Evolutionary conservation across 78 protist species (phyloP).

Genomic region (Dictyostelium intermedium): DNA sequence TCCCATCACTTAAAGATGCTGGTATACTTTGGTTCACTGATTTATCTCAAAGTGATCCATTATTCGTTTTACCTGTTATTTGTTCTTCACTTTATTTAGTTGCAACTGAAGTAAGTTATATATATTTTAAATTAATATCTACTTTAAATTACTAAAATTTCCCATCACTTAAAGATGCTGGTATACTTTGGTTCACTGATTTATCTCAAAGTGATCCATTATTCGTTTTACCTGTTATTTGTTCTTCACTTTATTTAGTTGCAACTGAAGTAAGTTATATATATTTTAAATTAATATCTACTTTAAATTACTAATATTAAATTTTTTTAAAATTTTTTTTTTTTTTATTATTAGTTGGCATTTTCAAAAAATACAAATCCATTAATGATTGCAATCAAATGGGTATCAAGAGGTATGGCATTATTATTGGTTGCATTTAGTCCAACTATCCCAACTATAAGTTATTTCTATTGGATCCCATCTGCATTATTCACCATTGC

Average conservation of each 20-base stretch:
- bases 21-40: slow-evolving; percentile 62
- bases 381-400: slow-evolving; percentile 13
- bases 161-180: slow-evolving; percentile 60
- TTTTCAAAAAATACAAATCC: neutral
- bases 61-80: slow-evolving; percentile 20
- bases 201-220: slow-evolving; percentile 8
- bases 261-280: slow-evolving; percentile 18
- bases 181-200: slow-evolving; percentile 56
- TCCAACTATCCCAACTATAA: slow-evolving; percentile 32
- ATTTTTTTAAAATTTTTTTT: neutral
- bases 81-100: slow-evolving; percentile 20
- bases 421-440: slow-evolving; percentile 19
- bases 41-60: slow-evolving; percentile 10
- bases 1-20: slow-evolving; percentile 52
- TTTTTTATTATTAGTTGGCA: neutral
- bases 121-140: no score
- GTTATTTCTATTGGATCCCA: slow-evolving; percentile 69
- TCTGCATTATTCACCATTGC: slow-evolving; percentile 41
- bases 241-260: slow-evolving; percentile 11
- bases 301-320: no score
- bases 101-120: slow-evolving; percentile 16
- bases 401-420: slow-evolving; percentile 55
- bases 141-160: no score
- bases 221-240: slow-evolving; percentile 26
- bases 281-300: no score